These are phyloP conservation scores for Coemansia sp. DNA, from an alignment of 192 early-diverging fungal genomes.

Conservation along the genomic window DNA sequence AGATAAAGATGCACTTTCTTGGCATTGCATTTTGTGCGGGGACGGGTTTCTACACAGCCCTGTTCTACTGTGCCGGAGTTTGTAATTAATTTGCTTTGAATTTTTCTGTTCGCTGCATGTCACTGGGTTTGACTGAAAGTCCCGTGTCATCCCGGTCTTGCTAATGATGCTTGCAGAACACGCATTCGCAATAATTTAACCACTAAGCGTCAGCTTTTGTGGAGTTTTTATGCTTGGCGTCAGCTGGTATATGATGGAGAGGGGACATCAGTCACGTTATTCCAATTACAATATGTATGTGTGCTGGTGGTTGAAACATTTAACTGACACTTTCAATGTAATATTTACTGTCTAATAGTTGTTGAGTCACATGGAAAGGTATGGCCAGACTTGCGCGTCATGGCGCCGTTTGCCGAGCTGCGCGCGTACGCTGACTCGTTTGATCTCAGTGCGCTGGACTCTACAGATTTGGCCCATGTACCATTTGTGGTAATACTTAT, in stretches of 20 bases:
- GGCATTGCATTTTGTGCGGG: neutral
- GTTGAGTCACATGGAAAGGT: slow-evolving; percentile 87
- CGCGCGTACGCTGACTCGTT: slow-evolving; percentile 61
- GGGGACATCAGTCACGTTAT: neutral
- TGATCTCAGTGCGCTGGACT: slow-evolving; percentile 67
- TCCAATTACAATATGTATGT: neutral
- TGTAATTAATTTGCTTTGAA: slow-evolving; percentile 4
- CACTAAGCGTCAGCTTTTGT: neutral
- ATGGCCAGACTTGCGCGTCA: slow-evolving; percentile 77
- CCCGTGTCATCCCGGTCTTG: neutral
- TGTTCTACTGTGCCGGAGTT: slow-evolving; percentile 4
- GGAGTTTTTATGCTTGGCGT: neutral
- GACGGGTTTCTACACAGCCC: slow-evolving; percentile 7
- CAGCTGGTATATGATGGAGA: neutral
- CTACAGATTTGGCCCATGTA: slow-evolving; percentile 73
- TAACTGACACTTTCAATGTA: neutral
- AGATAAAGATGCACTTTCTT: neutral
- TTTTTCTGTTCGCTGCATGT: neutral
- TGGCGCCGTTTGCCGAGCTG: slow-evolving; percentile 77
- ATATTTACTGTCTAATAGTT: slow-evolving; percentile 56
- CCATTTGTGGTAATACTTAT: slow-evolving; percentile 84
- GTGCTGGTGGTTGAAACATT: neutral
- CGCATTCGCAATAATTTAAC: neutral
- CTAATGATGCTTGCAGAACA: slow-evolving; percentile 1
- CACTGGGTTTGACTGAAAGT: neutral